phyloP scores from a whole-genome alignment of 2,329 filamentous ascomycete species.

The Aspergillus sp. region DNA sequence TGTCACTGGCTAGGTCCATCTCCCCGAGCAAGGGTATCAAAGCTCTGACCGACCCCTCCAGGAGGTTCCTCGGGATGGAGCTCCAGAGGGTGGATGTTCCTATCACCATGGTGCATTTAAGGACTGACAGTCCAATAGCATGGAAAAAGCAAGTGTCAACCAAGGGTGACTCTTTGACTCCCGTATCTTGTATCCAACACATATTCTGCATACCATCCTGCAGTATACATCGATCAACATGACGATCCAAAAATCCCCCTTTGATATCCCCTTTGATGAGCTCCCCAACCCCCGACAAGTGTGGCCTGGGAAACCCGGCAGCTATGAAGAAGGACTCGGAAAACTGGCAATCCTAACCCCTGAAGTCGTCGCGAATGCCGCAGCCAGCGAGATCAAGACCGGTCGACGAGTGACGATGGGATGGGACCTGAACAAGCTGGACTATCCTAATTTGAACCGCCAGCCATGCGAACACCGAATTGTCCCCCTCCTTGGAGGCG shows the following conservation, averaged over 20 bases:
- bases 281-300: constrained; percentile 51
- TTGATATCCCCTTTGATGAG: constrained; percentile 41
- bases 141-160: too few relatives aligned
- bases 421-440: constrained; percentile 58
- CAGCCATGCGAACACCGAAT: constrained; percentile 53
- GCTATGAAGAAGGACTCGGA: constrained; percentile 53
- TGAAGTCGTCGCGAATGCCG: constrained; percentile 50
- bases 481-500: constrained; percentile 47
- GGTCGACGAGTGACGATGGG: constrained; percentile 53
- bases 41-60: too few relatives aligned
- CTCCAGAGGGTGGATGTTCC: too few relatives aligned
- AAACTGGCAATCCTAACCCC: constrained; percentile 53
- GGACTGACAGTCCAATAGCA: too few relatives aligned
- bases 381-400: constrained; percentile 51
- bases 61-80: too few relatives aligned
- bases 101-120: too few relatives aligned
- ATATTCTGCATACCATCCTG: neutral
- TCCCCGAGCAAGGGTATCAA: too few relatives aligned
- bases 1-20: too few relatives aligned
- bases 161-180: too few relatives aligned
- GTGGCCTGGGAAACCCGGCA: constrained; percentile 48
- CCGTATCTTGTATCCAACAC: too few relatives aligned
- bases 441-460: constrained; percentile 55
- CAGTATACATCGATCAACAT: neutral
- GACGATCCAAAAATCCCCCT: constrained; percentile 14